A percentile compares a stretch with the other conserved stretches of the same genome.
phyloP scores from a whole-genome alignment of 1,284 basidiomycete species.

The Apiotrichum laibachii region DNA sequence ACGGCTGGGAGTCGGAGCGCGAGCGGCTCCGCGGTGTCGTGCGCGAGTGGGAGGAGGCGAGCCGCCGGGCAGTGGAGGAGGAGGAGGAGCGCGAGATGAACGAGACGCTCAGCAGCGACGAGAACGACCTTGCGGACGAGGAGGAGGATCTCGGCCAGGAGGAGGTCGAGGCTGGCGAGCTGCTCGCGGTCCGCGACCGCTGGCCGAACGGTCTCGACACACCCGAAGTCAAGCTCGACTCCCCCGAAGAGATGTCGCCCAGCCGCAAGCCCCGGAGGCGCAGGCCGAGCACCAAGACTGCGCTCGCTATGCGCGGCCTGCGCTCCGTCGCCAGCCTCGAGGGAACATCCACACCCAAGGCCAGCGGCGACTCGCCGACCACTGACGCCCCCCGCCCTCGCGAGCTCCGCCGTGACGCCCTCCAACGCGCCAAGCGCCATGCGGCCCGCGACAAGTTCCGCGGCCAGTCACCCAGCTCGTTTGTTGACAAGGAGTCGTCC shows the following conservation, averaged over 20 bases:
- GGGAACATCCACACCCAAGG: slow-evolving; percentile 34
- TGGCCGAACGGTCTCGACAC: slow-evolving; percentile 16
- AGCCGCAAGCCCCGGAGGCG: slow-evolving; percentile 28
- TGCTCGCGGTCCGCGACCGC: slow-evolving; percentile 13
- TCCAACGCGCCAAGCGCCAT: slow-evolving; percentile 10
- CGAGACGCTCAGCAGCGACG: slow-evolving; percentile 41
- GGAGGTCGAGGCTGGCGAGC: slow-evolving; percentile 20
- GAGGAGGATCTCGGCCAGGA: slow-evolving; percentile 26
- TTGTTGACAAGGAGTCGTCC: slow-evolving; percentile 29
- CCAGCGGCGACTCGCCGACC: neutral
- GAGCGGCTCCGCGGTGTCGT: slow-evolving; percentile 70
- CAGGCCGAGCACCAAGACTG: slow-evolving; percentile 34
- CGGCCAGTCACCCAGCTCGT: neutral
- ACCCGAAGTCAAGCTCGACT: slow-evolving; percentile 1
- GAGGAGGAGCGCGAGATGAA: slow-evolving; percentile 51
- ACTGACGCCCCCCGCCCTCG: slow-evolving; percentile 3
- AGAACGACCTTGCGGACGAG: slow-evolving; percentile 36
- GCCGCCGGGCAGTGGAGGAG: slow-evolving; percentile 53
- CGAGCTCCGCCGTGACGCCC: slow-evolving; percentile 12
- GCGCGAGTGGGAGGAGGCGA: slow-evolving; percentile 74
- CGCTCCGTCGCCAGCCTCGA: slow-evolving; percentile 26
- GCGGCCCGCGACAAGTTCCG: slow-evolving; percentile 5
- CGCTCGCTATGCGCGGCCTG: slow-evolving; percentile 39
- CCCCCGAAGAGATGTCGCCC: slow-evolving; percentile 2
- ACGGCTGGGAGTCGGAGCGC: slow-evolving; percentile 78